These are phyloP conservation scores for Mycena citricolor DNA, from an alignment of 1,284 basidiomycete genomes.

Conservation along the genomic window DNA sequence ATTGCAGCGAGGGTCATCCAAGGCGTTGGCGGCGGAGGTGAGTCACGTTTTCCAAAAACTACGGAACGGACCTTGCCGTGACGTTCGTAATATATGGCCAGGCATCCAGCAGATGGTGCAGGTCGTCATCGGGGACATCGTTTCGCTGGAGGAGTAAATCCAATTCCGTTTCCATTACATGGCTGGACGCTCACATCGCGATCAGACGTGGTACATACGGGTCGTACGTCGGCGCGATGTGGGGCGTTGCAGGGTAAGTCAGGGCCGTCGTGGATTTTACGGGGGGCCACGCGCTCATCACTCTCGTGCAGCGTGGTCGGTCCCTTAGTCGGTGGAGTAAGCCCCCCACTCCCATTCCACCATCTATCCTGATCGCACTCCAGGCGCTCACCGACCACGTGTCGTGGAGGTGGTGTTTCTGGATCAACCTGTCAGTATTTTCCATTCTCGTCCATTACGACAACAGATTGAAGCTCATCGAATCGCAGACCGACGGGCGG, in stretches of 20 bases:
- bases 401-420: slow-evolving; percentile 75
- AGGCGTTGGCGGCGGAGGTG: slow-evolving; percentile 80
- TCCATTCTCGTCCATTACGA: neutral
- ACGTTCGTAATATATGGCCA: slow-evolving; percentile 21
- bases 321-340: slow-evolving; percentile 71
- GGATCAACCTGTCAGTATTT: slow-evolving; percentile 61
- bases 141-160: slow-evolving; percentile 70
- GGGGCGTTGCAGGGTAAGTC: slow-evolving; percentile 22
- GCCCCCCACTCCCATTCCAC: slow-evolving; percentile 25
- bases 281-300: no score
- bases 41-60: slow-evolving; percentile 57
- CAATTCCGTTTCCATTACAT: no score
- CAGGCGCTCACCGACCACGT: slow-evolving; percentile 71
- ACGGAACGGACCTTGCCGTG: slow-evolving; percentile 18
- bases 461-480: slow-evolving; percentile 2
- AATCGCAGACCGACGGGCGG: slow-evolving; percentile 71
- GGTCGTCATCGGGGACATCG: slow-evolving; percentile 80
- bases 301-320: slow-evolving; percentile 30
- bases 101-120: slow-evolving; percentile 39
- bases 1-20: slow-evolving; percentile 77
- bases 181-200: no score
- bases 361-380: slow-evolving; percentile 1
- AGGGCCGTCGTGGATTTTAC: no score
- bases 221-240: slow-evolving; percentile 56
- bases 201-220: slow-evolving; percentile 71